Base-by-base conservation (phyloP, 352 stramenopile genomes). In the Detonula confervacea region DNA sequence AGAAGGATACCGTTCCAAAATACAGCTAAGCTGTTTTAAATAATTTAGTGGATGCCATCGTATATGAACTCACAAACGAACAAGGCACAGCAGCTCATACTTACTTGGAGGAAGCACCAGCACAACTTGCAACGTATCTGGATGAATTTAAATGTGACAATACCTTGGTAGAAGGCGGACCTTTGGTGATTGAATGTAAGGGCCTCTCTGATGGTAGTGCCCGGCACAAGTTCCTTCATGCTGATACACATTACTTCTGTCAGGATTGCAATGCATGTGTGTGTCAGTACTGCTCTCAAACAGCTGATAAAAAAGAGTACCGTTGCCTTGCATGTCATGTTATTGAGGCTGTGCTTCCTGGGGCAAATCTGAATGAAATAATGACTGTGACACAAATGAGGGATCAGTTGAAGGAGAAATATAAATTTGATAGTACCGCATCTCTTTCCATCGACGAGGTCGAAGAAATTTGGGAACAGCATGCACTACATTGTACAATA, bases 1-100 rank as follows among this genome's bases (percentile, higher is more conserved):
- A 24, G 18, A 65, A 65, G 46, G 18, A 29, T 52, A 22, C 22
- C 1, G 24, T 25, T 8, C 59, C 59, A 12, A 68, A 55, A 68
- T 68, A 56, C 39, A 68, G 30, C 42, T 2, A 68, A 56, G 12
- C 54, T 27, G 4, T 68, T 6, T 16, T 68, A 4, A 54, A 55
- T 37, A 66, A 29, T n/a, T n/a, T 54, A 5, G 57, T 66, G 14
- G 35, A 66, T 52, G 61, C 44, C 7, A 46, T 70, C 1, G 2
- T 70, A n/a, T 70, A 35, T 30, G 44, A 70, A 18, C 61, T 46
- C 33, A 70, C 61, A 1, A 70, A 70, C 60, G 44, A 57, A 27
- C 1, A 60, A 30, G 7, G 4, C 20, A 25, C 22, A 60, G 42
- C 3, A 3, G 3, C 8, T 51, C 25, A 18, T 49, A 60, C 59